Percentiles rank a stretch among this genome's conserved stretches.
phyloP scores from a whole-genome alignment of 208 protist species.

The Trypanosoma lewisi region DNA sequence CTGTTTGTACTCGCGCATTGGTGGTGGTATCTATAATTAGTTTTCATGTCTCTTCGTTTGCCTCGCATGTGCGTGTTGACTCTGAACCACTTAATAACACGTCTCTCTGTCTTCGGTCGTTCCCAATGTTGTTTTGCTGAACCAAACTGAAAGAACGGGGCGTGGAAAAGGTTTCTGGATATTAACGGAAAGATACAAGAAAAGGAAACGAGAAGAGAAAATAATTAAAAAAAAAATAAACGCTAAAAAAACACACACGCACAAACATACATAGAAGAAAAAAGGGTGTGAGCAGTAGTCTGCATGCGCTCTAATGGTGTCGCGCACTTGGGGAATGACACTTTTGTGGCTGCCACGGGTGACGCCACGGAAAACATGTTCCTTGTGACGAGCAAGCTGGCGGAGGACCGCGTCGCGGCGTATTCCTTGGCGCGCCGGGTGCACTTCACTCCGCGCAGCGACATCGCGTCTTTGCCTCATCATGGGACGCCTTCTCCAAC shows the following conservation, averaged over 20 bases:
- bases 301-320: constrained; percentile 81
- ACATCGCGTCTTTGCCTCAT: neutral
- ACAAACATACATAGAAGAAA: neutral
- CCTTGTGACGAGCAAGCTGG: constrained; percentile 63
- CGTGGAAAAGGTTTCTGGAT: neutral
- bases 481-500: neutral
- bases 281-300: neutral
- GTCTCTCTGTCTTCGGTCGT: too few species aligned
- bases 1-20: too few species aligned
- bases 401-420: constrained; percentile 33
- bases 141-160: too few species aligned
- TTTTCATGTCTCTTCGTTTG: too few species aligned
- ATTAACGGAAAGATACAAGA: neutral
- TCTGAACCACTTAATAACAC: too few species aligned
- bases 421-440: constrained; percentile 37
- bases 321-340: constrained; percentile 79
- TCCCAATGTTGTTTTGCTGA: too few species aligned
- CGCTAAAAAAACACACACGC: constrained; percentile 10
- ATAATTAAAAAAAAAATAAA: constrained; percentile 11
- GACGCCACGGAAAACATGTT: constrained; percentile 42
- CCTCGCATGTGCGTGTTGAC: too few species aligned
- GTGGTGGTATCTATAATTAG: too few species aligned
- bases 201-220: constrained; percentile 17
- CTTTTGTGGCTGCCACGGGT: constrained; percentile 53
- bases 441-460: constrained; percentile 18